A percentile compares a stretch with the other conserved stretches of the same genome.
Conservation (phyloP, 495 filamentous ascomycete genomes). For the Annulohypoxylon maeteangense region DNA sequence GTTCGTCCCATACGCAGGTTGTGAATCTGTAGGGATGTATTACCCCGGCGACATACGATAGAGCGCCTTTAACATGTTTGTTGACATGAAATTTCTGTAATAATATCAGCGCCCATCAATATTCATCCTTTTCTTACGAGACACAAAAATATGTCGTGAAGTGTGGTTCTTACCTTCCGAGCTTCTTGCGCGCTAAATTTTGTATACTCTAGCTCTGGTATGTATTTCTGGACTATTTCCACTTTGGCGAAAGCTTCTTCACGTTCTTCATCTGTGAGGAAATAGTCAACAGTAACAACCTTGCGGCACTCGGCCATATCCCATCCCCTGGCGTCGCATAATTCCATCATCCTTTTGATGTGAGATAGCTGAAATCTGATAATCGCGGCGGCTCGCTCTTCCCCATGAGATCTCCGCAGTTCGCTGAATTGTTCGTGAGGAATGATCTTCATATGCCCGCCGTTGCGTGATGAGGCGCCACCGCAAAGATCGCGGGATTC, state of each 20-base stretch:
- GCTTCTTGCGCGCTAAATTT: constrained; percentile 44
- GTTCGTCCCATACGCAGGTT: constrained; percentile 50
- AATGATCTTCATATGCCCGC: constrained; percentile 55
- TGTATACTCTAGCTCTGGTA: constrained; percentile 48
- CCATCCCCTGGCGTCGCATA: constrained; percentile 43
- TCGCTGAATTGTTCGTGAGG: constrained; percentile 49
- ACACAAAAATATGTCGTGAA: not conserved
- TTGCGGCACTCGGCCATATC: constrained; percentile 46
- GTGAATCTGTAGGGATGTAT: constrained; percentile 61
- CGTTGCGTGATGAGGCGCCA: constrained; percentile 54
- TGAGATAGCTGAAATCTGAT: constrained; percentile 49
- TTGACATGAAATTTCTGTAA: constrained; percentile 43
- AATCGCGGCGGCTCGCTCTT: constrained; percentile 34
- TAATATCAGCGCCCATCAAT: not conserved
- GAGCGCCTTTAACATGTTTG: constrained; percentile 46
- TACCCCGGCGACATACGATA: constrained; percentile 52
- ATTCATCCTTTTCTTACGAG: not conserved
- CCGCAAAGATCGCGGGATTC: constrained; percentile 52
- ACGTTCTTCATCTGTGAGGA: constrained; percentile 50
- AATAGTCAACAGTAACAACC: constrained; percentile 53
- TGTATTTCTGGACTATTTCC: constrained; percentile 43
- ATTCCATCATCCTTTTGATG: constrained; percentile 40
- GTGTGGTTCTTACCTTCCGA: constrained; percentile 41
- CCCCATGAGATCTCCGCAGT: not conserved
- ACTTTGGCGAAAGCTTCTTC: constrained; percentile 49